Evolutionary conservation across 2,329 filamentous ascomycete genomes (phyloP), one percentile per base, ranked within the genome.

Genomic region (Colletotrichum tanaceti): DNA sequence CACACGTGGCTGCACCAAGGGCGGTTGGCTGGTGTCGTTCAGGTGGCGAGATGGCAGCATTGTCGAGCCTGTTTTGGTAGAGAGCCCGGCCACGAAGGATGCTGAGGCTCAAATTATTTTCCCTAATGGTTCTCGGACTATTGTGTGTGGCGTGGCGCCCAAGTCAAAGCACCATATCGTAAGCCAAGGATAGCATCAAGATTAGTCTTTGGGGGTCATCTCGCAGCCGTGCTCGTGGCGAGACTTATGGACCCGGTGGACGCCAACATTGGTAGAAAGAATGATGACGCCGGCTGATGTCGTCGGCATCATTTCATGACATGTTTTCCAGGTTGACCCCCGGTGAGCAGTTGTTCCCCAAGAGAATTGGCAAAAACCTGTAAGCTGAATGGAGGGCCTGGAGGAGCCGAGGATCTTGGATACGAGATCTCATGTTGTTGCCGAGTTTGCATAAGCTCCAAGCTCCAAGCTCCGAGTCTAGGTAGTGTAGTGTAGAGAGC

Each of bases 1-100:
- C 5, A 38, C 52, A 1, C 41, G 57, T 5, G 55, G 55, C 22
- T 41, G 70, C 1, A 57, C 49, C 14, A 71, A 62, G 14, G 68
- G 68, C 6, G 68, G 63, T 11, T 70, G 68, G 63, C 22, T 64
- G 13, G 60, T 65, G 41, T 61, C 59, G 14, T 49, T 71, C 3
- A 20, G 18, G 4, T 68, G 70, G 70, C 49, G 41, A 5, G 41
- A 63, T 11, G 43, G 70, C 22, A 16, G 5, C n/a, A 16, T 71
- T 35, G 39, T 59, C 9, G 68, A 60, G 2, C 60, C 70, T 9
- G 43, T 65, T 1, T 10, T 55, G 6, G 6, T 70, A 1, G 43
- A 70, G 24, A 53, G 46, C 38, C 49, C 57, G 2, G 24, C 32
- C 16, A 4, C 22, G 13, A 32, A 41, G 16, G 43, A 55, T 35